phyloP scores from a whole-genome alignment of 495 filamentous ascomycete species.

The Aspergillus sclerotiicarbonarius region DNA sequence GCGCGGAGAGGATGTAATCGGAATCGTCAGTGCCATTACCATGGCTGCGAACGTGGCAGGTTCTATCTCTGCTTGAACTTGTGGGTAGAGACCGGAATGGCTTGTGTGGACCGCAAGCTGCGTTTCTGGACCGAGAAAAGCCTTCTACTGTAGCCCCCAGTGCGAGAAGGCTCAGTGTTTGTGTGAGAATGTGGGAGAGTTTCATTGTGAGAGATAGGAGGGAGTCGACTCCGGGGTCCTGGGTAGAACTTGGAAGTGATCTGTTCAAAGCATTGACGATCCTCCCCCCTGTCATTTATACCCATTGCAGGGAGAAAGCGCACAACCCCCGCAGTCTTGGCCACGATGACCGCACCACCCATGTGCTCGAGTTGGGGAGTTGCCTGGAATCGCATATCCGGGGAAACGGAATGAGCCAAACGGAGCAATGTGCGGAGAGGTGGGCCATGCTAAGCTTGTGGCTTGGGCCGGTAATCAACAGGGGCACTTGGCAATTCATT shows the following conservation, averaged over 20 bases:
- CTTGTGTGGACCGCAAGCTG: conserved; percentile 30
- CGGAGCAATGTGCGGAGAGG: conserved; percentile 2
- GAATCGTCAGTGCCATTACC: conserved; percentile 58
- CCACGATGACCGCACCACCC: neutral
- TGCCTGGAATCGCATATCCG: neutral
- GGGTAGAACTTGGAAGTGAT: neutral
- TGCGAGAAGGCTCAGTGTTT: conserved; percentile 25
- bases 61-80: conserved; percentile 27
- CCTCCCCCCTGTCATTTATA: neutral
- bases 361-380: neutral
- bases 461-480: neutral
- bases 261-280: neutral
- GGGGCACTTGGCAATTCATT: neutral
- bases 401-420: conserved; percentile 6
- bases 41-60: conserved; percentile 34
- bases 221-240: neutral
- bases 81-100: conserved; percentile 39
- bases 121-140: conserved; percentile 24
- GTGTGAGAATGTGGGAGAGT: conserved; percentile 27
- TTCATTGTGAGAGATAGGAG: conserved; percentile 23
- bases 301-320: neutral
- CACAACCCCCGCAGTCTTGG: neutral
- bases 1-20: conserved; percentile 52
- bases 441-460: conserved; percentile 1
- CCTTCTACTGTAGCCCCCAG: conserved; percentile 24